Evolutionary conservation across 2,329 filamentous ascomycete species (phyloP).

Genomic region (Diaporthe ampelina): DNA sequence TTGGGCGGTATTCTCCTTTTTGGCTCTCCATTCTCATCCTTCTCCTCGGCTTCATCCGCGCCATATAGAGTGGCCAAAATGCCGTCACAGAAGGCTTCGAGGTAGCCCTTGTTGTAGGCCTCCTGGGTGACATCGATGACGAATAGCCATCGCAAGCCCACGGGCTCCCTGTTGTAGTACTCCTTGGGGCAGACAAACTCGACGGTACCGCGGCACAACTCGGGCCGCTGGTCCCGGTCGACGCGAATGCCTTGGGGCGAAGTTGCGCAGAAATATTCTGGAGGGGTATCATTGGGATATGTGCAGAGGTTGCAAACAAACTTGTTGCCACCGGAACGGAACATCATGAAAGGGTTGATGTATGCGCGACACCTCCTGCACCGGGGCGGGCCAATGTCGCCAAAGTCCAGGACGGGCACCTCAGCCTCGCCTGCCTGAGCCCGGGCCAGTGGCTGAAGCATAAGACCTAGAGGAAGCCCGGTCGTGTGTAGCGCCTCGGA

Average conservation of each 20-base stretch:
- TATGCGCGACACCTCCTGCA: slow-evolving; percentile 95
- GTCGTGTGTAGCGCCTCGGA: slow-evolving; percentile 85
- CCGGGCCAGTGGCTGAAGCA: slow-evolving; percentile 89
- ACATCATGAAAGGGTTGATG: slow-evolving; percentile 99
- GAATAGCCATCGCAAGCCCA: slow-evolving; percentile 90
- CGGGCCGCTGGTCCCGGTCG: slow-evolving; percentile 89
- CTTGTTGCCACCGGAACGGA: slow-evolving; percentile 92
- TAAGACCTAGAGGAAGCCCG: slow-evolving; percentile 85
- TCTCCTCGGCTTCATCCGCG: slow-evolving; percentile 65
- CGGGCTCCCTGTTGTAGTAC: slow-evolving; percentile 96
- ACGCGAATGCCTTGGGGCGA: slow-evolving; percentile 88
- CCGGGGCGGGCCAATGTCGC: slow-evolving; percentile 88
- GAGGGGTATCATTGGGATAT: slow-evolving; percentile 92
- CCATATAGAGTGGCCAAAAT: slow-evolving; percentile 89
- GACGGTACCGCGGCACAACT: slow-evolving; percentile 91
- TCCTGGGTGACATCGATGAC: slow-evolving; percentile 95
- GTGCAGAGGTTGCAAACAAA: slow-evolving; percentile 99
- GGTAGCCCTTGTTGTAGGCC: slow-evolving; percentile 88
- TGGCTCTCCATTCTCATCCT: slow-evolving; percentile 66
- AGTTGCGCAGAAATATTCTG: slow-evolving; percentile 94
- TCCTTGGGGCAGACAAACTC: slow-evolving; percentile 98
- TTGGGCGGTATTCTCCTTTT: slow-evolving; percentile 78
- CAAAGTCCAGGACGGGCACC: slow-evolving; percentile 95
- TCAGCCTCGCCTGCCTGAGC: slow-evolving; percentile 87
- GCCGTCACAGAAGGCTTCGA: slow-evolving; percentile 91